Evolutionary conservation across 202 grass and related monocot species (phyloP).

Genomic region (Tripidium arundinaceum): DNA sequence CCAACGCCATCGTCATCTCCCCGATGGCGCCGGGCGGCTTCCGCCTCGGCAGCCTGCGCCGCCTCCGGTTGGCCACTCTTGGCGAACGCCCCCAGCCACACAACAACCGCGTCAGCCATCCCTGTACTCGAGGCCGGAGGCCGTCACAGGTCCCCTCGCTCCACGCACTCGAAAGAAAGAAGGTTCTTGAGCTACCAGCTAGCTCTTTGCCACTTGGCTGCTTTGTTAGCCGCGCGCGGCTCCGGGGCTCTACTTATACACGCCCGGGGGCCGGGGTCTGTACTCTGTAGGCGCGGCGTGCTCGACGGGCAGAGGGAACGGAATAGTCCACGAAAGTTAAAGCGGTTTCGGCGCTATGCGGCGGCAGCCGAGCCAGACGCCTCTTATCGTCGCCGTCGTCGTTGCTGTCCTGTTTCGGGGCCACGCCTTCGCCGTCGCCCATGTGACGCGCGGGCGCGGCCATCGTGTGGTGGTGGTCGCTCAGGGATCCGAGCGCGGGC

Average conservation of each 20-base stretch:
- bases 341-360: conserved; percentile 14
- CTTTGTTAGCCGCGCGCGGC: not conserved
- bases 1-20: not conserved
- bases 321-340: not conserved
- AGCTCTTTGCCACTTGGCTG: conserved; percentile 1
- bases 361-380: conserved; percentile 1
- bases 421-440: conserved; percentile 9
- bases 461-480: not conserved
- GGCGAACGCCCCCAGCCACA: conserved; percentile 53
- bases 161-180: not conserved
- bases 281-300: not conserved
- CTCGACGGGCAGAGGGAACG: not conserved
- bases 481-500: no score
- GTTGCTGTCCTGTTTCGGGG: conserved; percentile 8
- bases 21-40: not conserved
- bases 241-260: conserved; percentile 30
- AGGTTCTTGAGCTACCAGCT: no score
- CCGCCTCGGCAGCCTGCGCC: not conserved
- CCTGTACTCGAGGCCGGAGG: no score
- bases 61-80: conserved; percentile 29
- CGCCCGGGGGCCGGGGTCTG: not conserved
- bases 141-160: no score
- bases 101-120: conserved; percentile 43
- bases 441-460: conserved; percentile 33
- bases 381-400: not conserved